Percentiles rank a stretch among this genome's conserved stretches.
Evolutionary conservation across 345 rosid genomes (phyloP).

Genomic region (Cardamine chenopodiifolia): DNA sequence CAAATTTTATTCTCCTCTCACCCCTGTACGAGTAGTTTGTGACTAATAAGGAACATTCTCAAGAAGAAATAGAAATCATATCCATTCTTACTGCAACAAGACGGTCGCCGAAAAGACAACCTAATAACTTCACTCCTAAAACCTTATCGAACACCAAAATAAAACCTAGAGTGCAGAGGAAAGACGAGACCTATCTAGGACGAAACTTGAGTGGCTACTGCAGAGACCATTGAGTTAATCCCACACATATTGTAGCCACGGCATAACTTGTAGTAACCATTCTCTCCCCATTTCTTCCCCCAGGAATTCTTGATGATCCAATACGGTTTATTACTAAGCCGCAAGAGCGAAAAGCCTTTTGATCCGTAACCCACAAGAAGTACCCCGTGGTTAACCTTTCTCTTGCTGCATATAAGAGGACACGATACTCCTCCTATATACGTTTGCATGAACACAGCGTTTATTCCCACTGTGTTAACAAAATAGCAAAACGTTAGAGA

Average conservation of each 20-base stretch:
- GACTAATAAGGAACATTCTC: neutral
- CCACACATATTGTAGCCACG: constrained; percentile 79
- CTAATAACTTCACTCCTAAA: constrained; percentile 5
- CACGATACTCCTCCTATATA: constrained; percentile 92
- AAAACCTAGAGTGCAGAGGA: neutral
- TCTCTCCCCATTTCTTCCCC: constrained; percentile 84
- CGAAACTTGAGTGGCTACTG: constrained; percentile 57
- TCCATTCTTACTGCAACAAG: neutral
- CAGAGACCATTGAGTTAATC: constrained; percentile 83
- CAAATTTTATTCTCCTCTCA: neutral
- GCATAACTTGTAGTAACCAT: constrained; percentile 80
- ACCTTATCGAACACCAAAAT: neutral
- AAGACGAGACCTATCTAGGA: constrained; percentile 32
- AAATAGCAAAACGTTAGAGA: neutral
- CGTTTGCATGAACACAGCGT: constrained; percentile 86
- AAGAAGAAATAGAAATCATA: neutral
- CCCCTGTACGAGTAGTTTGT: neutral
- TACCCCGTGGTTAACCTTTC: constrained; percentile 72
- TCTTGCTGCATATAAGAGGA: constrained; percentile 80
- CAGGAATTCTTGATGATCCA: constrained; percentile 95
- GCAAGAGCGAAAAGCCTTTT: constrained; percentile 73
- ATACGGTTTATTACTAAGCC: constrained; percentile 66
- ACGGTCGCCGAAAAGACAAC: neutral
- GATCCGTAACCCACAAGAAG: constrained; percentile 77
- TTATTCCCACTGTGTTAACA: constrained; percentile 62